Percentiles rank a stretch among this genome's conserved stretches.
Conservation (phyloP, 495 filamentous ascomycete species). For the Daldinia childiae region DNA sequence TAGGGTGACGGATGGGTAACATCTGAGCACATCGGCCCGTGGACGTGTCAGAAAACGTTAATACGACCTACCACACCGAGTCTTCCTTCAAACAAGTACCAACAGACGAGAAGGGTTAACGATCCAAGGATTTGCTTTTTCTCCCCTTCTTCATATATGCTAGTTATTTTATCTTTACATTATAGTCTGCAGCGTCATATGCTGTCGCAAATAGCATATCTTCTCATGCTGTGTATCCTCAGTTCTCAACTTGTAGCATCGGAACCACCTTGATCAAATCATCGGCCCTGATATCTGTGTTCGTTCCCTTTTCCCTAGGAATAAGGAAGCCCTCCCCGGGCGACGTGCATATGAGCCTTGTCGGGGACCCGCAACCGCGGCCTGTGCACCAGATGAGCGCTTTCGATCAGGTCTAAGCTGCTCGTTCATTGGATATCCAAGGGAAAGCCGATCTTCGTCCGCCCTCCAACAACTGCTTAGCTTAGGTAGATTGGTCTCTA, state of each 20-base stretch:
- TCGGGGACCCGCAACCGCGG: conserved; percentile 39
- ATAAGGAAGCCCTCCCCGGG: conserved; percentile 27
- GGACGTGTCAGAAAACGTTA: conserved; percentile 36
- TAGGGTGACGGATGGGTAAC: conserved; percentile 33
- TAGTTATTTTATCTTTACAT: conserved; percentile 2
- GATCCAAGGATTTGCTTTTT: conserved; percentile 18
- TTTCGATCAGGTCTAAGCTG: conserved; percentile 37
- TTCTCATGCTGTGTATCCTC: conserved; percentile 20
- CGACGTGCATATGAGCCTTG: conserved; percentile 39
- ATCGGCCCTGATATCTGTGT: conserved; percentile 20
- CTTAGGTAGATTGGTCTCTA: conserved; percentile 43
- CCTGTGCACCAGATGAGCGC: conserved; percentile 42
- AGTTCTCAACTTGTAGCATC: conserved; percentile 26
- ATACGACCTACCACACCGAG: conserved; percentile 33
- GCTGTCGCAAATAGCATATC: conserved; percentile 27
- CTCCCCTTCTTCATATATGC: no score
- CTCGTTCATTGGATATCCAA: conserved; percentile 34
- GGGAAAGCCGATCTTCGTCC: conserved; percentile 40
- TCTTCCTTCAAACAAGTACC: conserved; percentile 22
- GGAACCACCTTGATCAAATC: conserved; percentile 26
- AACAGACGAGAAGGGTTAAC: conserved; percentile 2
- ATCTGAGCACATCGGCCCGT: conserved; percentile 38
- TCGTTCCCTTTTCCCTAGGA: conserved; percentile 14
- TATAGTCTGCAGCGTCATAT: conserved; percentile 33
- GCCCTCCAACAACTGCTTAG: conserved; percentile 33